A percentile compares a stretch with the other conserved stretches of the same genome.
These are phyloP conservation scores for Blastocystis sp. DNA, from an alignment of 352 stramenopile genomes.

Conservation along the genomic window DNA sequence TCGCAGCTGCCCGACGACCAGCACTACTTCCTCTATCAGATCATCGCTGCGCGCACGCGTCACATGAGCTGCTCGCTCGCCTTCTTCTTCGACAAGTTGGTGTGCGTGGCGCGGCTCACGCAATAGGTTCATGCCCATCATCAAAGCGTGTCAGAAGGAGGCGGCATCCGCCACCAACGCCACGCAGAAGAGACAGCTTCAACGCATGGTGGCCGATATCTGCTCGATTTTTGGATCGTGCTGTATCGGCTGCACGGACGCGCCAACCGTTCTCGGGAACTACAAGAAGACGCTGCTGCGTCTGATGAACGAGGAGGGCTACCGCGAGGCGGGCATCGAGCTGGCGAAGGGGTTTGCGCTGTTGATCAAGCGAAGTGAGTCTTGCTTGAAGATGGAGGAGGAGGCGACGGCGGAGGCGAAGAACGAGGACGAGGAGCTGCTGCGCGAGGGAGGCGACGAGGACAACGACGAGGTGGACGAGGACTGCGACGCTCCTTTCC, in stretches of 20 bases:
- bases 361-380: neutral
- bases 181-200: neutral
- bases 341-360: neutral
- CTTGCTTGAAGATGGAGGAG: neutral
- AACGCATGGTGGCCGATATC: neutral
- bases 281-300: conserved; percentile 35
- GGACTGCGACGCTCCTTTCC: neutral
- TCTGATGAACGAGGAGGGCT: neutral
- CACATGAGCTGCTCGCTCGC: conserved; percentile 2
- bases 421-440: neutral
- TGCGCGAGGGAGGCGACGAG: neutral
- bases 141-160: conserved; percentile 35
- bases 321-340: neutral
- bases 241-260: neutral
- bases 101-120: neutral
- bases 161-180: neutral
- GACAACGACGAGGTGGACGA: neutral
- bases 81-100: neutral
- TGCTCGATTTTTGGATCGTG: neutral
- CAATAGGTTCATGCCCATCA: conserved; percentile 2
- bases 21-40: neutral
- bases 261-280: conserved; percentile 6
- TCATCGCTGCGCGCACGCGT: neutral
- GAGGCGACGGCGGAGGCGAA: neutral
- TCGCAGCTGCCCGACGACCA: neutral